A percentile compares a stretch with the other conserved stretches of the same genome.
Conservation (phyloP, 805 yeast genomes). For the Barnettozyma salicaria region DNA sequence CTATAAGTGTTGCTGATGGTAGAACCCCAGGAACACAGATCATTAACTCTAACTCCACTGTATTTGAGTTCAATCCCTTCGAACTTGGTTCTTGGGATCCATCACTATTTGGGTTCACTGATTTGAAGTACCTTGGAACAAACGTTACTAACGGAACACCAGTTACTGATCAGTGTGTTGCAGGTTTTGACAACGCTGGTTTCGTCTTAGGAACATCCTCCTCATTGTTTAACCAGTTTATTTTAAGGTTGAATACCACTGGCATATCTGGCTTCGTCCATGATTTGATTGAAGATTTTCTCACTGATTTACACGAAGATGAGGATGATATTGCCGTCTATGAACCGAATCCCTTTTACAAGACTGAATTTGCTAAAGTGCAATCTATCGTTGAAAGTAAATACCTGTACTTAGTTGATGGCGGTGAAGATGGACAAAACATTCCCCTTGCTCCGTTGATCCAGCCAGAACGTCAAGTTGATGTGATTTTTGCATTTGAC, state of each 20-base stretch:
- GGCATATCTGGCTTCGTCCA: conserved; percentile 41
- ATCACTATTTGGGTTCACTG: conserved; percentile 55
- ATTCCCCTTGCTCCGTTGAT: conserved; percentile 57
- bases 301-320: conserved; percentile 40
- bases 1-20: conserved; percentile 58
- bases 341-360: conserved; percentile 64
- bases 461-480: conserved; percentile 52
- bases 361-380: conserved; percentile 33
- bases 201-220: conserved; percentile 81
- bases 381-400: conserved; percentile 34
- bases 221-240: conserved; percentile 64
- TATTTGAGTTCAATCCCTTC: conserved; percentile 55
- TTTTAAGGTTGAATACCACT: conserved; percentile 51
- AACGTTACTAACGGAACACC: conserved; percentile 55
- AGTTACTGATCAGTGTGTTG: conserved; percentile 42
- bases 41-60: conserved; percentile 60
- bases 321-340: conserved; percentile 64
- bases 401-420: conserved; percentile 55
- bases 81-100: conserved; percentile 92
- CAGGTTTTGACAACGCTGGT: conserved; percentile 77
- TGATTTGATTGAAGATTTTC: conserved; percentile 37
- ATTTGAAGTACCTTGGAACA: conserved; percentile 66
- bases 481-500: conserved; percentile 57
- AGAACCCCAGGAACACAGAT: conserved; percentile 53
- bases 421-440: conserved; percentile 63